Conservation (phyloP, 208 protist genomes). For the Phytomonas sp. region DNA sequence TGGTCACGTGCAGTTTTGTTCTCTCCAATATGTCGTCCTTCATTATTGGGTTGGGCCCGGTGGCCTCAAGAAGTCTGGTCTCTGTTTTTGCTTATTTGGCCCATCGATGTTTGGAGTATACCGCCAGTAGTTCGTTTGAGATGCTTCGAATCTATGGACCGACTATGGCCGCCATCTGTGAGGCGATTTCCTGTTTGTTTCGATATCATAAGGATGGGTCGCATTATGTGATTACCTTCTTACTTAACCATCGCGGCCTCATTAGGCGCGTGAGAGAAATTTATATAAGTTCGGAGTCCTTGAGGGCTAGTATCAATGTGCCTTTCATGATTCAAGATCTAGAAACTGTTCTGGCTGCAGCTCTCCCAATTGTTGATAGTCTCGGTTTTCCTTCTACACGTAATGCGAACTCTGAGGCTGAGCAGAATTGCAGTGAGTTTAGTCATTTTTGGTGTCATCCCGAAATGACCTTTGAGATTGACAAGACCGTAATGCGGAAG, state of each 20-base stretch:
- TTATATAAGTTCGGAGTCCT: constrained; percentile 17
- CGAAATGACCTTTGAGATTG: background rate
- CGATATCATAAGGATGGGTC: constrained; percentile 60
- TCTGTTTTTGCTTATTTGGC: constrained; percentile 38
- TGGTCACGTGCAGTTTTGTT: constrained; percentile 59
- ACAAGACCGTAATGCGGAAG: constrained; percentile 20
- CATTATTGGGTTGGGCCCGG: constrained; percentile 39
- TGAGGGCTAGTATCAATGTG: constrained; percentile 7
- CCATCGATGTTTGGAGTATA: constrained; percentile 6
- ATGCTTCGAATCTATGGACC: constrained; percentile 14
- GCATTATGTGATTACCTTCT: constrained; percentile 32
- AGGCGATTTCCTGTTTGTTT: constrained; percentile 61
- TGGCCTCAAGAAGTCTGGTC: constrained; percentile 40
- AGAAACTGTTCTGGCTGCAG: constrained; percentile 36
- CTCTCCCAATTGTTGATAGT: constrained; percentile 32
- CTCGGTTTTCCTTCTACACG: constrained; percentile 9
- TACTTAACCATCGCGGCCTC: constrained; percentile 44
- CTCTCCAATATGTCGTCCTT: constrained; percentile 84
- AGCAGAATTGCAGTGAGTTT: background rate
- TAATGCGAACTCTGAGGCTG: background rate
- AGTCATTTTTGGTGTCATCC: background rate
- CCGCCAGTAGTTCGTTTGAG: background rate
- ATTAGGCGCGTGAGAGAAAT: constrained; percentile 31
- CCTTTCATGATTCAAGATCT: constrained; percentile 66
- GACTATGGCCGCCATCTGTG: constrained; percentile 56